These are phyloP conservation scores for Exophiala spinifera DNA, from an alignment of 2,329 filamentous ascomycete genomes.

Conservation along the genomic window DNA sequence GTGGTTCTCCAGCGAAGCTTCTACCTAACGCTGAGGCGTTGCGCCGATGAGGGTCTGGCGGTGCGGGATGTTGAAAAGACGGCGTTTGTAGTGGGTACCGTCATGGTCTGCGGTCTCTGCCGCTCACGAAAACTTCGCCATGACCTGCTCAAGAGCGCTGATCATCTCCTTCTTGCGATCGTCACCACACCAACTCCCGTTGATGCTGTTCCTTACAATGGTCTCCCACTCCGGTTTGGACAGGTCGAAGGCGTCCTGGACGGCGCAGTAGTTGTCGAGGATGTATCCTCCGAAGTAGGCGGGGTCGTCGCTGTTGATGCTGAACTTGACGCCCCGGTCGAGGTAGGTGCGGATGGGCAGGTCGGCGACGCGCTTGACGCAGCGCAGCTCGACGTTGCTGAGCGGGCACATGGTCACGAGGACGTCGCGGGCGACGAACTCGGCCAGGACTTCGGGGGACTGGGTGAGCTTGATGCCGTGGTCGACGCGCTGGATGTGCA, in stretches of 20 bases:
- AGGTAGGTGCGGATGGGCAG: conserved; percentile 63
- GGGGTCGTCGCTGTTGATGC: conserved; percentile 71
- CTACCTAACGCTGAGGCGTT: too few relatives aligned
- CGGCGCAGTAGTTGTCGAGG: conserved; percentile 70
- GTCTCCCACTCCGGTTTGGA: conserved; percentile 62
- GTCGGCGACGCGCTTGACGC: conserved; percentile 51
- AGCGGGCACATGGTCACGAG: conserved; percentile 70
- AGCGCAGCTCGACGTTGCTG: conserved; percentile 66
- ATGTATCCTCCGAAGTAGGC: conserved; percentile 76
- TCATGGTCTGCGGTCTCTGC: too few relatives aligned
- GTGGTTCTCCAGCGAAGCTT: too few relatives aligned
- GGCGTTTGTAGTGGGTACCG: too few relatives aligned
- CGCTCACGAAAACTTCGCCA: conserved; percentile 6
- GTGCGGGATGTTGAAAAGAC: too few relatives aligned
- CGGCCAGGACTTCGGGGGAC: conserved; percentile 53
- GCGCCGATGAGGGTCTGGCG: too few relatives aligned
- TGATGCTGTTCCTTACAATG: conserved; percentile 61
- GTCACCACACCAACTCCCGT: conserved; percentile 67
- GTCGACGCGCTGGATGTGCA: conserved; percentile 67
- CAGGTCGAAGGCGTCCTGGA: conserved; percentile 68
- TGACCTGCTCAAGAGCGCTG: conserved; percentile 2
- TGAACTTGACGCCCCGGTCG: conserved; percentile 63
- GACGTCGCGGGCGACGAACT: conserved; percentile 56
- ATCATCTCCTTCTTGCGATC: conserved; percentile 52
- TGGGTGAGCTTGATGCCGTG: conserved; percentile 67